These are phyloP conservation scores for Lentithecium fluviatile DNA, from an alignment of 495 filamentous ascomycete genomes.

Conservation along the genomic window DNA sequence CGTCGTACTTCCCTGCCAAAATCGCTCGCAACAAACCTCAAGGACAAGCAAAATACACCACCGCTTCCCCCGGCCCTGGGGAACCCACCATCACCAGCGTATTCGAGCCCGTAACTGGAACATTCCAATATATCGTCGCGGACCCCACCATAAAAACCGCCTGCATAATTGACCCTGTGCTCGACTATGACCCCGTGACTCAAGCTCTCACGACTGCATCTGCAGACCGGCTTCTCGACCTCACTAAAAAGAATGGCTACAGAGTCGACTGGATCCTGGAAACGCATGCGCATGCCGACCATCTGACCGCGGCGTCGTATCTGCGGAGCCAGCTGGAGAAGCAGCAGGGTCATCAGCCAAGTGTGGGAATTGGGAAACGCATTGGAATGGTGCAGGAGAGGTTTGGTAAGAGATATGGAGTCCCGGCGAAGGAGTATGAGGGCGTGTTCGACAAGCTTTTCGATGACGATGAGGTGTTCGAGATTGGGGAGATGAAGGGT, in stretches of 20 bases:
- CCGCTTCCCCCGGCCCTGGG: not conserved
- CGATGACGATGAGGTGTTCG: constrained; percentile 55
- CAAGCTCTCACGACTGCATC: constrained; percentile 49
- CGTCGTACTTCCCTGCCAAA: not conserved
- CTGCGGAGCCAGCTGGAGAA: constrained; percentile 49
- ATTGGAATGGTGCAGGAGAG: constrained; percentile 53
- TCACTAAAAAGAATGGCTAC: constrained; percentile 49
- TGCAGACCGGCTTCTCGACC: constrained; percentile 51
- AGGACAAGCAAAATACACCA: constrained; percentile 1
- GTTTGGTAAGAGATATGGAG: constrained; percentile 52
- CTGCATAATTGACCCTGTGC: constrained; percentile 60
- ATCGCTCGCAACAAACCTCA: not conserved
- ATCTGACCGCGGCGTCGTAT: constrained; percentile 58
- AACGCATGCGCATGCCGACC: constrained; percentile 63
- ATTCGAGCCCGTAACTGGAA: constrained; percentile 51
- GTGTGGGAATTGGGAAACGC: constrained; percentile 56
- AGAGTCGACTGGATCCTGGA: constrained; percentile 53
- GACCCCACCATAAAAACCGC: constrained; percentile 50
- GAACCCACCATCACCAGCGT: constrained; percentile 42
- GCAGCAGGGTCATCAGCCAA: constrained; percentile 38
- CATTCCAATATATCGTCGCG: constrained; percentile 63
- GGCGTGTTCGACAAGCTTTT: constrained; percentile 54
- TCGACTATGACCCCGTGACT: constrained; percentile 55
- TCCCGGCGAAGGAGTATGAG: constrained; percentile 44
- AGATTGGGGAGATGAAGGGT: constrained; percentile 50